Evolutionary conservation across 163 green algal species (phyloP).

Genomic region (Chlamydomonas reinhardtii): DNA sequence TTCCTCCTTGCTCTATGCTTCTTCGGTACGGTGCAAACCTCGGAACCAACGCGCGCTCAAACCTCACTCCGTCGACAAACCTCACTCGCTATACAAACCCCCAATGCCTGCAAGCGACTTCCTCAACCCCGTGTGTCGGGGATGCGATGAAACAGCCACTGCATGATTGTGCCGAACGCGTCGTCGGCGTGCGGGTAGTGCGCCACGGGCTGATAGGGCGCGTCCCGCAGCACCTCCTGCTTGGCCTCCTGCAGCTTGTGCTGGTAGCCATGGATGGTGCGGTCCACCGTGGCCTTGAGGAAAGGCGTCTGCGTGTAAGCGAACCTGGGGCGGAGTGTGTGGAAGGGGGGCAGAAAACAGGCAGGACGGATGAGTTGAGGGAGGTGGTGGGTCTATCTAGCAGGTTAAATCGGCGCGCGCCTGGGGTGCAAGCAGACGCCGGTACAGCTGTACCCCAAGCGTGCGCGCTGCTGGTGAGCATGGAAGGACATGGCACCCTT

Average conservation of each 20-base stretch:
- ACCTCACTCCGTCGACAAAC: too few relatives aligned
- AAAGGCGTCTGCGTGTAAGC: background rate
- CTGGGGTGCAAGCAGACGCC: too few relatives aligned
- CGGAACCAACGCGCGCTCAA: too few relatives aligned
- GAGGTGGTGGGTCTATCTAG: background rate
- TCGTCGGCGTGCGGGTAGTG: conserved; percentile 24
- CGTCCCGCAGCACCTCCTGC: background rate
- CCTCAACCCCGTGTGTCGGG: conserved; percentile 3
- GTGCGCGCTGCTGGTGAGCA: too few relatives aligned
- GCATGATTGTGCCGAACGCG: conserved; percentile 40
- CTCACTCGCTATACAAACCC: too few relatives aligned
- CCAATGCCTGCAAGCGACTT: too few relatives aligned
- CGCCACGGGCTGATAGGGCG: background rate
- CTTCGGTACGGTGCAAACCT: too few relatives aligned
- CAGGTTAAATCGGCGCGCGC: too few relatives aligned
- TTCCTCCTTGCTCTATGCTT: too few relatives aligned
- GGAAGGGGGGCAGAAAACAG: background rate
- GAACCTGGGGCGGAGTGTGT: background rate
- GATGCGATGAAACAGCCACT: conserved; percentile 39
- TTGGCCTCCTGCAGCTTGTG: background rate
- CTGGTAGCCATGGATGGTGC: background rate
- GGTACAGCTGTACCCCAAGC: too few relatives aligned
- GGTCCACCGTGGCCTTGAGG: background rate
- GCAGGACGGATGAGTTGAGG: too few relatives aligned
- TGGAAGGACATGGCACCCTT: too few relatives aligned